Conservation (phyloP, 2,329 filamentous ascomycete species). For the Helicocarpus griseus region DNA sequence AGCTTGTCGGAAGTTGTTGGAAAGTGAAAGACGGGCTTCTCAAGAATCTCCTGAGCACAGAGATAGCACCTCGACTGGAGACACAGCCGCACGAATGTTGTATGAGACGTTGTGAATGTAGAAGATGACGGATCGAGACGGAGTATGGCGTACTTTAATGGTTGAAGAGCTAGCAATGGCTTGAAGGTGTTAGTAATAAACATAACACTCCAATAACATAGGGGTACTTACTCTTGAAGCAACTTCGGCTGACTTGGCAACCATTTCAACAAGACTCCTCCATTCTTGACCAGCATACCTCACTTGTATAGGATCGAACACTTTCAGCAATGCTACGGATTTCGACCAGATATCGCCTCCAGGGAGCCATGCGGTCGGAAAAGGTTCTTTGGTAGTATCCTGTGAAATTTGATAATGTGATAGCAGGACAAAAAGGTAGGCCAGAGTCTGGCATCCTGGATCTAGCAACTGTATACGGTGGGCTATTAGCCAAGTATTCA, state of each 20-base stretch:
- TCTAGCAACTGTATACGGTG: slow-evolving; percentile 29
- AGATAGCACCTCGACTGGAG: slow-evolving; percentile 32
- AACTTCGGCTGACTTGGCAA: slow-evolving; percentile 24
- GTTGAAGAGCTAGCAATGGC: slow-evolving; percentile 30
- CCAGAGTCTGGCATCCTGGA: slow-evolving; percentile 48
- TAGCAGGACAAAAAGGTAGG: slow-evolving; percentile 48
- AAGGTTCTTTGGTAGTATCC: slow-evolving; percentile 24
- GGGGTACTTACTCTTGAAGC: slow-evolving; percentile 23
- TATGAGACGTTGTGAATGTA: slow-evolving; percentile 36
- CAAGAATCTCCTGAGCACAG: slow-evolving; percentile 31
- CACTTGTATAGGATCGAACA: slow-evolving; percentile 40
- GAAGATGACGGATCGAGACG: slow-evolving; percentile 34
- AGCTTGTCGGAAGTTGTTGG: slow-evolving; percentile 20
- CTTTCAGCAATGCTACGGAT: slow-evolving; percentile 42
- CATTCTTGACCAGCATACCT: slow-evolving; percentile 33
- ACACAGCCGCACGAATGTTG: slow-evolving; percentile 32
- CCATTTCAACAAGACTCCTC: slow-evolving; percentile 24
- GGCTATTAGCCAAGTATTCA: not conserved
- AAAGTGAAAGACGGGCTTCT: slow-evolving; percentile 34
- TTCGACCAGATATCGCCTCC: slow-evolving; percentile 41
- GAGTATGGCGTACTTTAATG: slow-evolving; percentile 35
- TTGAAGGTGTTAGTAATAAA: slow-evolving; percentile 13
- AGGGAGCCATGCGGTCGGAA: slow-evolving; percentile 33
- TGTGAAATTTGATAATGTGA: slow-evolving; percentile 35
- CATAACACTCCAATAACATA: not conserved